A percentile compares a stretch with the other conserved stretches of the same genome.
phyloP scores from a whole-genome alignment of 352 stramenopile species.

The Ochromonadaceae sp. region DNA sequence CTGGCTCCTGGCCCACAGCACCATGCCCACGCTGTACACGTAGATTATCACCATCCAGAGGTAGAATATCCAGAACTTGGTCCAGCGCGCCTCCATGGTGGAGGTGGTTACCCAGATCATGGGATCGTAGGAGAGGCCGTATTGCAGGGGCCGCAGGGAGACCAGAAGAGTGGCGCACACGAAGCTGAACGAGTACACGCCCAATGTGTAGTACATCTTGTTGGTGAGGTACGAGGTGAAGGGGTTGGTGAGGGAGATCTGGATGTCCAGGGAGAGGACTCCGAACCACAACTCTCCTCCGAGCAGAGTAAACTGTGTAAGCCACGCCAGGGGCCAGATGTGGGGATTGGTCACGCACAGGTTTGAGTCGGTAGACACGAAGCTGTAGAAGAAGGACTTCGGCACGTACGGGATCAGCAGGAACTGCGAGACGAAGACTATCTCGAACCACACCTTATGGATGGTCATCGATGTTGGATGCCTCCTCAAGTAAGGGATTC shows the following conservation, averaged over 20 bases:
- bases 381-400: neutral
- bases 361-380: too few species aligned
- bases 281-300: constrained; percentile 44
- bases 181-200: constrained; percentile 16
- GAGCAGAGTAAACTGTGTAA: constrained; percentile 7
- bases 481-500: too few species aligned
- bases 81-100: too few species aligned
- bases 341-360: too few species aligned
- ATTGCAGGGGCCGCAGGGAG: neutral
- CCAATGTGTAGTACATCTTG: constrained; percentile 58
- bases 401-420: neutral
- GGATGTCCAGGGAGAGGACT: constrained; percentile 61
- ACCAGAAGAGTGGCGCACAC: neutral
- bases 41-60: too few species aligned
- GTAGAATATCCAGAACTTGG: too few species aligned
- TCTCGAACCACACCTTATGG: too few species aligned
- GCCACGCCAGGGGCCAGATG: too few species aligned
- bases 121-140: neutral
- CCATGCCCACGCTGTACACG: too few species aligned
- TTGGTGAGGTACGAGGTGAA: constrained; percentile 57
- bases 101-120: constrained; percentile 21
- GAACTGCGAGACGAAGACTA: constrained; percentile 12
- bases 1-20: too few species aligned
- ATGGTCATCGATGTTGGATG: too few species aligned
- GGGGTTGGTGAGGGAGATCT: constrained; percentile 57